Base-by-base conservation (phyloP, 805 yeast species). In the Pichia cabralensis region DNA sequence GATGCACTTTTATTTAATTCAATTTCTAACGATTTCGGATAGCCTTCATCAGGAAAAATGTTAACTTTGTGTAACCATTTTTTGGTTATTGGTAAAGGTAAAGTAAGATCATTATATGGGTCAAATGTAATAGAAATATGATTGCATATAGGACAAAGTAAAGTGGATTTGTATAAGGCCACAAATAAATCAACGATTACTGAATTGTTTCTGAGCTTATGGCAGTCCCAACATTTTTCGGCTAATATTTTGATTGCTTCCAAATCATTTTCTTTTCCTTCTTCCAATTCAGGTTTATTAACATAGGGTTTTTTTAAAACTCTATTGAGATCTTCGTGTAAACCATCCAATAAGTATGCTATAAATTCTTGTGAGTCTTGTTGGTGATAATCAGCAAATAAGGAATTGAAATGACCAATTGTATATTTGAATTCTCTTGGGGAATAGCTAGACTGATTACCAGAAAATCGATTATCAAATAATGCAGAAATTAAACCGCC, bases 331-430 rank as follows among this genome's bases (percentile, higher is more conserved):
- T 89, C 97, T 55, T 89, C 96, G 52, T 89, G 96, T 24, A 89
- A 61, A 2, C 92, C 86, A 56, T 89, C 96, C 19, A 89, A 62
- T 22, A 89, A 56, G 65, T 82, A 89, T 21, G 94, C 88, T 33
- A 86, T 67, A 50, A 89, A 80, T 52, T 89, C 97, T 53, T 88
- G 96, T 2, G 95, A 82, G 52, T 89, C 97, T 50, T 89, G 96
- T 53, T 89, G 96, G 39, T 73, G 75, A 45, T 76, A 79, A 3
- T 84, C 94, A 0, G 78, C 71, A 60, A 86, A 89, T 66, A 80
- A 70, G 2, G 79, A 69, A 26, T 86, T 81, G 49, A 70, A 81
- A 40, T 77, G 69, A 1, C 96, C 97, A 22, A 89, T 67, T 0
- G 83, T 76, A 22, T 67, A 61, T 48, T 83, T 85, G 61, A 89